Evolutionary conservation across 352 stramenopile species (phyloP), one percentile per base, ranked within the genome.

Genomic region (Globisporangium yorkense): DNA sequence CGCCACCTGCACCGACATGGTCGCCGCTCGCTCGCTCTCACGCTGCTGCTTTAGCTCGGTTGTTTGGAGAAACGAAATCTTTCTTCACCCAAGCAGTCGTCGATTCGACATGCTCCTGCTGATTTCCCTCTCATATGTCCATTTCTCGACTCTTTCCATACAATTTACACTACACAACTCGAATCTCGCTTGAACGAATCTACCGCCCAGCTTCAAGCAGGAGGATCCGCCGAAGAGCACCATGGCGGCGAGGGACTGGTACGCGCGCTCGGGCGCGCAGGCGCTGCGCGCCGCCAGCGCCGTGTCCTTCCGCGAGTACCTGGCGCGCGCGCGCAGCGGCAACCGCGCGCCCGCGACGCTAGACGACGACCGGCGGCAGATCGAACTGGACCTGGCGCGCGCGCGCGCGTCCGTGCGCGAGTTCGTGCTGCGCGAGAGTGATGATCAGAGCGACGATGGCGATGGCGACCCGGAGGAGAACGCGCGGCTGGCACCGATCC

Each of bases 371-470:
- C 51, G 65, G 51, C 62, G 64, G 39, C 81, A 91, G 70, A 87
- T 91, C 47, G 76, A 86, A 45, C 66, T 91, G 53, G 81, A 91
- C 70, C 58, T 91, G 35, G 65, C 75, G 29, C 81, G 81, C 31
- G 80, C 78, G 10, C 62, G 65, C 44, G 63, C 68, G 47, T 91
- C 81, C 24, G 65, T 89, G 15, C 67, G 69, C 44, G 70, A 79
- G 54, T 88, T 81, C 58, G 57, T 91, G 13, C 51, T 88, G 24
- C 16, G 51, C 43, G 48, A 55, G 15, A 16, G 44, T 6, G 56
- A 60, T 16, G 46, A 31, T 5, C 45, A 60, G 24, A 35, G 56
- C 37, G 54, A 56, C 2, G 39, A 52, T 8, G 40, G 47, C 45
- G 60, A 63, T 4, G 57, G 68, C 8, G 49, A 46, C 24, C 62